A percentile compares a stretch with the other conserved stretches of the same genome.
Conservation (phyloP, 495 filamentous ascomycete species). For the Immersiella caudata region DNA sequence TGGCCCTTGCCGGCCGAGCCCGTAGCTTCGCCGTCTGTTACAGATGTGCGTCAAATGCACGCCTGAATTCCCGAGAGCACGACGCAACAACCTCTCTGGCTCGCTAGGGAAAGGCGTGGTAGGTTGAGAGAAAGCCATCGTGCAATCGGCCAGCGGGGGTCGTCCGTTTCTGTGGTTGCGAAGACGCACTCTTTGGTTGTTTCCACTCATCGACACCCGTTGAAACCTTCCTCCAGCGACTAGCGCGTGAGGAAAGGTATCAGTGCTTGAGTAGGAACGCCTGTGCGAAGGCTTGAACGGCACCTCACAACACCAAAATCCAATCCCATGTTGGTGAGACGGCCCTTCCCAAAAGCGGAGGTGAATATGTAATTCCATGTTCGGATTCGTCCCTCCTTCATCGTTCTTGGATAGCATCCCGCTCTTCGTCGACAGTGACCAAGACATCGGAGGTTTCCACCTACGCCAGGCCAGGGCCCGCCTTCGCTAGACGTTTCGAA, state of each 20-base stretch:
- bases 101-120: not conserved
- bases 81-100: conserved; percentile 5
- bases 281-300: not conserved
- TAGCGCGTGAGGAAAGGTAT: not conserved
- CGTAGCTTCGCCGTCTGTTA: conserved; percentile 43
- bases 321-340: not conserved
- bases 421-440: conserved; percentile 11
- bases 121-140: conserved; percentile 13
- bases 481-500: conserved; percentile 21
- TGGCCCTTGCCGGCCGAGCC: conserved; percentile 24
- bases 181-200: not conserved
- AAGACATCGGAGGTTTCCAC: conserved; percentile 25
- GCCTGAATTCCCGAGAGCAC: conserved; percentile 32
- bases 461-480: conserved; percentile 15
- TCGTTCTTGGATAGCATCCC: conserved; percentile 7
- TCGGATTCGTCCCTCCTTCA: not conserved
- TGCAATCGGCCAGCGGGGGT: conserved; percentile 9
- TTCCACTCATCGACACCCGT: conserved; percentile 8
- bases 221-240: not conserved
- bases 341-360: not conserved
- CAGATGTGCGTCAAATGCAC: conserved; percentile 51
- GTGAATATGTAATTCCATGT: not conserved
- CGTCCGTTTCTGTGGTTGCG: conserved; percentile 10
- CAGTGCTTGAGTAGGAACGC: not conserved
- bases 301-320: not conserved